A percentile compares a stretch with the other conserved stretches of the same genome.
phyloP scores from a whole-genome alignment of 208 protist genomes.

The Trichomonas vaginalis region DNA sequence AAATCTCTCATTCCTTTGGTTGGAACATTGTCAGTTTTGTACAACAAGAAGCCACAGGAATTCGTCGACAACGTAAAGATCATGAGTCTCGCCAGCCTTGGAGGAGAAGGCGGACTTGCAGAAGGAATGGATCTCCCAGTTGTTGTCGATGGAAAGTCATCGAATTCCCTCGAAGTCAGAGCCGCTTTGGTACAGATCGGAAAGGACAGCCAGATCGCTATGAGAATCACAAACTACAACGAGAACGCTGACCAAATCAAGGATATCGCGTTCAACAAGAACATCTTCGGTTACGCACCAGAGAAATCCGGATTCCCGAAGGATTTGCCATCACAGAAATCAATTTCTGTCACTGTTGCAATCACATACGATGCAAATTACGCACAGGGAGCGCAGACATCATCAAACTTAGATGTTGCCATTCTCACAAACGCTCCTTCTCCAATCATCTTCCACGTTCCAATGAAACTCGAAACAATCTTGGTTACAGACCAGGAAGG shows the following conservation, averaged over 20 bases:
- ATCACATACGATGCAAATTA: neutral
- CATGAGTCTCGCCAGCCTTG: neutral
- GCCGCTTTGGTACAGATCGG: neutral
- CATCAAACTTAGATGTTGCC: neutral
- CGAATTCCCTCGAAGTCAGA: neutral
- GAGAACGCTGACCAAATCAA: neutral
- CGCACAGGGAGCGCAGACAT: neutral
- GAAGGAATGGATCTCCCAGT: neutral
- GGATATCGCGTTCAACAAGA: conserved; percentile 2
- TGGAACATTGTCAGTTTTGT: neutral
- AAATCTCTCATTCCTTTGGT: neutral
- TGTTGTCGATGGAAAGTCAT: neutral
- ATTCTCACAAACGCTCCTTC: neutral
- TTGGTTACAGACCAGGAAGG: neutral
- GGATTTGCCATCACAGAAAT: neutral
- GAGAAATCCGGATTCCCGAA: neutral
- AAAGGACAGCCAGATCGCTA: neutral
- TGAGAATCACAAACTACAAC: neutral
- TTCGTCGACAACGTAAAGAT: neutral
- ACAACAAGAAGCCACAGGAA: neutral
- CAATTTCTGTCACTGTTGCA: neutral
- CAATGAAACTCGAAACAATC: neutral
- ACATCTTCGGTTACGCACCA: neutral
- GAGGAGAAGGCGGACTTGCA: neutral
- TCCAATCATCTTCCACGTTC: neutral